Base-by-base conservation (phyloP, 2,329 filamentous ascomycete genomes). In the Fusarium sp. region DNA sequence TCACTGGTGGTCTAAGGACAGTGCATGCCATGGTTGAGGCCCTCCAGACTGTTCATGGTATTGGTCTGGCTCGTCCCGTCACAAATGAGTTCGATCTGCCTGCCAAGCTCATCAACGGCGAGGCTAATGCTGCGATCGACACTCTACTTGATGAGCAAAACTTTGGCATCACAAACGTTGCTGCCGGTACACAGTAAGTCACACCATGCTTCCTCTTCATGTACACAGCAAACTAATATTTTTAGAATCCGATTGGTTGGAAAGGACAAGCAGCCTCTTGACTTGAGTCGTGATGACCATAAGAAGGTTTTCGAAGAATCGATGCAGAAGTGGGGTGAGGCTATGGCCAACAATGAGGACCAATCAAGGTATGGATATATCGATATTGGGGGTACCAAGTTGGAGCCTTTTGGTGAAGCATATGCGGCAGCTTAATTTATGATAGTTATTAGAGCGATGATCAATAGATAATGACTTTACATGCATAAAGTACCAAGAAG, bases 1-100 rank as follows among this genome's bases (percentile, higher is more conserved):
- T 90, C 41, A 90, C 87, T 0, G 88, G 88, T 27, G 88, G 88
- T 1, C 79, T 91, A 65, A 83, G 85, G 58, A 85, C 85, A 2
- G 84, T 82, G 0, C 80, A 78, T 22, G 89, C 84, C 4, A 90
- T 91, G 88, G 84, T 86, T 16, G 78, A 82, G n/a, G 88, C 87
- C 0, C 80, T 91, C 4, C 72, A 85, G 4, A 82, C 83, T 0
- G 85, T 91, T 6, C 84, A 91, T 69, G 88, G 89, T 22, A 81
- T 91, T 11, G 89, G 89, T 0, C 79, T 91, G 22, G 90, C 63
- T 3, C 70, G 81, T 4, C 80, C 82, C 0, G 45, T 38, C 1
- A 69, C 65, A 0, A 52, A 76, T 5, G 73, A 77, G 29, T 72
- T 75, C 24, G 75, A 77, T 13, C 41, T 78, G 16, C 71, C 76